These are phyloP conservation scores for Saraca asoca DNA, from an alignment of 331 rosid species.

Conservation along the genomic window DNA sequence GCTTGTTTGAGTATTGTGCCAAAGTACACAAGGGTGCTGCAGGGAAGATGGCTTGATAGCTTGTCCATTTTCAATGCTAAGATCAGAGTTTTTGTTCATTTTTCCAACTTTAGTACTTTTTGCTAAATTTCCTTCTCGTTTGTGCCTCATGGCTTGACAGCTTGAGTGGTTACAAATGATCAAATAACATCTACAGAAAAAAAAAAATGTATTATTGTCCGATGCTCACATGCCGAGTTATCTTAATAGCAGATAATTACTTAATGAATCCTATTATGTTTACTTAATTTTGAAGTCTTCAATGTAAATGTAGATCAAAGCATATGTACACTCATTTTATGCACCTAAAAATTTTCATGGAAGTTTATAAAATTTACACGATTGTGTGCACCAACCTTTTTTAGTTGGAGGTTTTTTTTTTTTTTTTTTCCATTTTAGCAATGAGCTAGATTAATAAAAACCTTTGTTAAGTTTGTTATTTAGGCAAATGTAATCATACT, in stretches of 20 bases:
- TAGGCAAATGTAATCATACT: too few species aligned
- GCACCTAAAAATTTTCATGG: too few species aligned
- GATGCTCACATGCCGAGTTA: not conserved
- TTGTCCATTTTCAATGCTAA: not conserved
- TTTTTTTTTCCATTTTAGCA: too few species aligned
- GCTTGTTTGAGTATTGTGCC: constrained; percentile 75
- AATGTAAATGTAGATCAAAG: too few species aligned
- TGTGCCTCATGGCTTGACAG: not conserved
- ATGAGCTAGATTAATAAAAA: too few species aligned
- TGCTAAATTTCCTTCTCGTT: not conserved
- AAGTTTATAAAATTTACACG: too few species aligned
- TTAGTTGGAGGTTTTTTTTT: too few species aligned
- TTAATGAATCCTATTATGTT: too few species aligned
- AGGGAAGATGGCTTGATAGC: constrained; percentile 46
- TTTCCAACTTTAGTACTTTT: not conserved
- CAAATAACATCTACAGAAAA: constrained; percentile 11
- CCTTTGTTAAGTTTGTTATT: too few species aligned
- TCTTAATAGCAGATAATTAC: not conserved
- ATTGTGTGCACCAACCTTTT: too few species aligned
- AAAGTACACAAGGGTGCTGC: constrained; percentile 46
- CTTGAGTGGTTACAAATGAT: not conserved
- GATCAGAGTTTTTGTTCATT: not conserved
- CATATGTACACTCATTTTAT: too few species aligned
- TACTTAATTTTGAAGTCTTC: too few species aligned
- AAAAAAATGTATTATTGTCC: not conserved